Conservation (phyloP, 2,329 filamentous ascomycete genomes). For the Fusarium chaquense region DNA sequence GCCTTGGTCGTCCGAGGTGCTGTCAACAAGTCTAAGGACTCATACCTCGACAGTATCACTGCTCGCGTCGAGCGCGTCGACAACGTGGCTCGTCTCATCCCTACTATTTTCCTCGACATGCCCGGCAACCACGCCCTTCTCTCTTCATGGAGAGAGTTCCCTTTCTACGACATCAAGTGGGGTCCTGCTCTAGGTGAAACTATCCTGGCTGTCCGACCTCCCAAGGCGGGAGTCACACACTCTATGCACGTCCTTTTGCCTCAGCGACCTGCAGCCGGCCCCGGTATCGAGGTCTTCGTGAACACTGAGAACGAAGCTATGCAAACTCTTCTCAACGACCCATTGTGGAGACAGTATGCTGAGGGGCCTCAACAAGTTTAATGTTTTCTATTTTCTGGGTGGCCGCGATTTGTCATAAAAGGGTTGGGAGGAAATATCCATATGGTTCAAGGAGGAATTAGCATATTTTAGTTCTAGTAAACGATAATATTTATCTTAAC, state of each 20-base stretch:
- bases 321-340: neutral
- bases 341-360: slow-evolving; percentile 8
- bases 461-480: neutral
- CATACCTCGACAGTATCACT: slow-evolving; percentile 1
- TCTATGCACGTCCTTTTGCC: slow-evolving; percentile 14
- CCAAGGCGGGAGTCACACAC: slow-evolving; percentile 12
- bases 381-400: neutral
- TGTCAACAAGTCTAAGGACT: slow-evolving; percentile 12
- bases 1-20: slow-evolving; percentile 6
- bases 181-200: neutral
- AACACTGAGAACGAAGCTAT: slow-evolving; percentile 13
- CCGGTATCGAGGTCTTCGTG: slow-evolving; percentile 12
- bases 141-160: slow-evolving; percentile 24
- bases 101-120: slow-evolving; percentile 14
- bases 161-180: slow-evolving; percentile 23
- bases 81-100: slow-evolving; percentile 2
- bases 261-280: slow-evolving; percentile 1
- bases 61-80: neutral
- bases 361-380: neutral
- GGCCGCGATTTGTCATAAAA: neutral
- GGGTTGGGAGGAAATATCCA: neutral
- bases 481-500: neutral
- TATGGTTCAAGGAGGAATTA: neutral
- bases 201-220: slow-evolving; percentile 10
- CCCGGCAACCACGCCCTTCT: slow-evolving; percentile 12